Conservation (phyloP, 305 asterid species). For the Ajuga reptans region DNA sequence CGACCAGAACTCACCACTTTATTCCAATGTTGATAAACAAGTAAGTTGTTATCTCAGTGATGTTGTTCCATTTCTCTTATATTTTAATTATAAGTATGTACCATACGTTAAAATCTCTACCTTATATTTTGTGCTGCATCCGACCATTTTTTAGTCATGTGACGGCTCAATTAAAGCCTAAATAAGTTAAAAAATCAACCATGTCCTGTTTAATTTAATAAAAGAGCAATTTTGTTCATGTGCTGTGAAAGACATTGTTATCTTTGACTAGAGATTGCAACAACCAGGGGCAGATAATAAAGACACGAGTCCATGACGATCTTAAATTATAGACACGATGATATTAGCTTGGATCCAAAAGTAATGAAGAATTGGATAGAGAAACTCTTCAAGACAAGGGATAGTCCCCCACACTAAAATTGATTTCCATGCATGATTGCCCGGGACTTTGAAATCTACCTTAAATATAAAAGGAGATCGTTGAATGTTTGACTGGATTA, state of each 20-base stretch:
- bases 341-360: not conserved
- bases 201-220: not conserved
- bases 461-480: no score
- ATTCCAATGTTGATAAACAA: conserved; percentile 58
- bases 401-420: not conserved
- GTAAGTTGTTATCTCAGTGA: conserved; percentile 32
- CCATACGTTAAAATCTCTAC: not conserved
- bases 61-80: conserved; percentile 5
- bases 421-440: not conserved
- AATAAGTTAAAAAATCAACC: not conserved
- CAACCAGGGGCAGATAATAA: not conserved
- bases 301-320: not conserved
- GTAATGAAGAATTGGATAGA: not conserved
- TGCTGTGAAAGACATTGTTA: not conserved
- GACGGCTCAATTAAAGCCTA: not conserved
- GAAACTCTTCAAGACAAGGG: not conserved
- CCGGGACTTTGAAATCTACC: no score
- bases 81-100: not conserved
- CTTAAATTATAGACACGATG: not conserved
- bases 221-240: no score
- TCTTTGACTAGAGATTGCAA: not conserved
- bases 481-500: no score
- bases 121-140: not conserved
- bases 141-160: not conserved
- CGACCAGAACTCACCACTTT: conserved; percentile 68